These are phyloP conservation scores for Corniculantispora saksenae DNA, from an alignment of 2,329 filamentous ascomycete species.

Conservation along the genomic window DNA sequence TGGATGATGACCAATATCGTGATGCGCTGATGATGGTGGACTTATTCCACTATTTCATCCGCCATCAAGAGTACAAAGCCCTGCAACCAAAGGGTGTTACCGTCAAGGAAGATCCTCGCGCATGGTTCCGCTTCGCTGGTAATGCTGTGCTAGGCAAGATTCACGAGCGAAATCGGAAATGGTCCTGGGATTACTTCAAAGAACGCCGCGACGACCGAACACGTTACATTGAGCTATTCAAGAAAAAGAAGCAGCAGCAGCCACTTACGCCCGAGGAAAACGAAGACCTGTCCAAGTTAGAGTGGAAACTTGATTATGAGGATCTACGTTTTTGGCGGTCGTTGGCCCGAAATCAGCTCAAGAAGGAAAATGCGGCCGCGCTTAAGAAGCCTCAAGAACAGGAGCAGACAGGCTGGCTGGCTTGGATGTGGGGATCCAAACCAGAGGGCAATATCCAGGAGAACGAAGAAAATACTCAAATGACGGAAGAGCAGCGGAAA, in stretches of 20 bases:
- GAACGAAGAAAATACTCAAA: slow-evolving; percentile 72
- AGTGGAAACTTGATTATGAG: slow-evolving; percentile 88
- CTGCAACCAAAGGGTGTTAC: slow-evolving; percentile 78
- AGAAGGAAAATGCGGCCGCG: slow-evolving; percentile 91
- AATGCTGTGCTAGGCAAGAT: slow-evolving; percentile 90
- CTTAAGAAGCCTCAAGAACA: slow-evolving; percentile 63
- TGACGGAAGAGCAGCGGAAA: slow-evolving; percentile 94
- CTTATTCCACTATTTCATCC: slow-evolving; percentile 96
- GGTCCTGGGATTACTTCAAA: slow-evolving; percentile 95
- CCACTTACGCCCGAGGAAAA: slow-evolving; percentile 70
- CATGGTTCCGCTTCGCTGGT: slow-evolving; percentile 90
- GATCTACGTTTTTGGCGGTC: slow-evolving; percentile 98
- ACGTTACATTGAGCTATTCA: slow-evolving; percentile 91
- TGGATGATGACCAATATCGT: slow-evolving; percentile 96
- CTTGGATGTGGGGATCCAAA: slow-evolving; percentile 89
- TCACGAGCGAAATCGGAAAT: slow-evolving; percentile 86
- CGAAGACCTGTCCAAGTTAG: slow-evolving; percentile 72
- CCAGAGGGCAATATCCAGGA: slow-evolving; percentile 61
- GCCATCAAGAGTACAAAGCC: slow-evolving; percentile 95
- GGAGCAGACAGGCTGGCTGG: slow-evolving; percentile 81
- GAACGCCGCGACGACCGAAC: slow-evolving; percentile 88
- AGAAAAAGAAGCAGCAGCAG: slow-evolving; percentile 80
- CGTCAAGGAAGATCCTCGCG: slow-evolving; percentile 85
- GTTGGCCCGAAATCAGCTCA: slow-evolving; percentile 86
- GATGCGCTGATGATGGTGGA: slow-evolving; percentile 98